These are phyloP conservation scores for Pichia terricola DNA, from an alignment of 1,139 yeast genomes.

Conservation along the genomic window DNA sequence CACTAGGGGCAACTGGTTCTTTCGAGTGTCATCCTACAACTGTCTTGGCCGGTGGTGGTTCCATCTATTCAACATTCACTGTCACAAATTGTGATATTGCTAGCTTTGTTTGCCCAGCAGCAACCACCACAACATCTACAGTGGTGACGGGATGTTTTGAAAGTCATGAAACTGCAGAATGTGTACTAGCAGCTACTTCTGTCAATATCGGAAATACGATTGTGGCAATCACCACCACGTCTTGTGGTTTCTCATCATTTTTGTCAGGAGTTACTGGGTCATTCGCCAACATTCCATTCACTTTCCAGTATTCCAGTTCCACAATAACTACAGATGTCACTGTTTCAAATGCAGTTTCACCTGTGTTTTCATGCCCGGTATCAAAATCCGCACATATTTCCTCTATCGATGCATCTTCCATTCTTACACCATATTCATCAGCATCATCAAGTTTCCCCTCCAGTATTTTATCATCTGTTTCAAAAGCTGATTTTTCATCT, in stretches of 20 bases:
- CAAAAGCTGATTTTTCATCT: conserved; percentile 1
- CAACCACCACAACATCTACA: conserved; percentile 2
- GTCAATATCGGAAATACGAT: background rate
- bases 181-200: background rate
- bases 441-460: conserved; percentile 1
- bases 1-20: conserved; percentile 12
- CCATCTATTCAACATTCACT: conserved; percentile 8
- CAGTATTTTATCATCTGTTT: background rate
- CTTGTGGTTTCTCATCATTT: conserved; percentile 4
- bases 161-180: background rate
- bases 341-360: conserved; percentile 6
- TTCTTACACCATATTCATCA: conserved; percentile 1
- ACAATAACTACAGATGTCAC: conserved; percentile 3
- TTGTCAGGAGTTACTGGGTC: conserved; percentile 7
- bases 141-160: background rate
- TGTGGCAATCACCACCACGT: conserved; percentile 6
- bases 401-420: background rate
- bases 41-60: conserved; percentile 5
- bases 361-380: conserved; percentile 6
- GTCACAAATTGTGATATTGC: conserved; percentile 14
- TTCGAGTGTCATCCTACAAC: conserved; percentile 12
- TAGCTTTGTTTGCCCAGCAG: conserved; percentile 5
- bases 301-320: conserved; percentile 1
- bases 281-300: conserved; percentile 2
- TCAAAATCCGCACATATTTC: background rate